A percentile compares a stretch with the other conserved stretches of the same genome.
Evolutionary conservation across 495 filamentous ascomycete species (phyloP).

Genomic region (Aspergillus affinis): DNA sequence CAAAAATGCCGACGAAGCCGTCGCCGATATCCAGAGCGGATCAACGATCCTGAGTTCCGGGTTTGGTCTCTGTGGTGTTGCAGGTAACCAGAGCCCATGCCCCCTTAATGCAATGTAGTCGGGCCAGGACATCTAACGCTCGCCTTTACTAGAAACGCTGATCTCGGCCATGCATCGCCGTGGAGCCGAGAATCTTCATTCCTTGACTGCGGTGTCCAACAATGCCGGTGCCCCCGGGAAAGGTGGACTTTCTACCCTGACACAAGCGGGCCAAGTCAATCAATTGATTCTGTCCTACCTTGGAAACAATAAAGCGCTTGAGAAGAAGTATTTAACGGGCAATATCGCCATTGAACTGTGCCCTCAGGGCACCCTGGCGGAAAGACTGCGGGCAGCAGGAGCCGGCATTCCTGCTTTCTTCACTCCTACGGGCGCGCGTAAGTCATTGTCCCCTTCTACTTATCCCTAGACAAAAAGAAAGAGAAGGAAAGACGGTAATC

Average conservation of each 20-base stretch:
- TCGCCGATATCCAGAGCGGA: slow-evolving; percentile 72
- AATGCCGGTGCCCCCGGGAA: slow-evolving; percentile 79
- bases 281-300: slow-evolving; percentile 86
- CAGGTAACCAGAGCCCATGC: slow-evolving; percentile 35
- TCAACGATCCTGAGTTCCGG: slow-evolving; percentile 76
- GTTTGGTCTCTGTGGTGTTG: slow-evolving; percentile 86
- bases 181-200: slow-evolving; percentile 64
- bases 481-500: background rate
- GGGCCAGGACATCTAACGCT: background rate
- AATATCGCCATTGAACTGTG: slow-evolving; percentile 83
- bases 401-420: slow-evolving; percentile 90
- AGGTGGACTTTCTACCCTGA: slow-evolving; percentile 74
- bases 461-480: background rate
- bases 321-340: slow-evolving; percentile 79
- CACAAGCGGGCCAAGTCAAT: slow-evolving; percentile 74
- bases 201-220: slow-evolving; percentile 84
- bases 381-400: slow-evolving; percentile 79
- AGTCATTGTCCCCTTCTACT: slow-evolving; percentile 16
- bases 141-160: slow-evolving; percentile 57
- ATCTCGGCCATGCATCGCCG: slow-evolving; percentile 72
- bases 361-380: slow-evolving; percentile 86
- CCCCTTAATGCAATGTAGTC: background rate
- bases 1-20: slow-evolving; percentile 69
- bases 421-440: slow-evolving; percentile 78
- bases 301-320: slow-evolving; percentile 86